A percentile compares a stretch with the other conserved stretches of the same genome.
Evolutionary conservation across 805 yeast species (phyloP).

Genomic region (Zygoascus biomembranicola): DNA sequence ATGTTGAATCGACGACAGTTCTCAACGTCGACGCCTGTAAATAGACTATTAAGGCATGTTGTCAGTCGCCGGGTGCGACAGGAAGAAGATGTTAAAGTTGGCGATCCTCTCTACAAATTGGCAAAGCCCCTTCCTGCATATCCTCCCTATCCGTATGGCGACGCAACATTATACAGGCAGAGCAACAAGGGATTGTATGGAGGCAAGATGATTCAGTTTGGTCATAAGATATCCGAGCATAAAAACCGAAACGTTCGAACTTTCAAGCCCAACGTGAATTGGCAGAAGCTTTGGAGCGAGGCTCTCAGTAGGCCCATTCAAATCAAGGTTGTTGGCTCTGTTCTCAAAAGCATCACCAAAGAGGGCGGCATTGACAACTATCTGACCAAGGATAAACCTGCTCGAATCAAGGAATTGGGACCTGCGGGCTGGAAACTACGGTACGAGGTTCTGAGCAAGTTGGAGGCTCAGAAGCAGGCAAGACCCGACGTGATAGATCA

Average conservation of each 20-base stretch:
- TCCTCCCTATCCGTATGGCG: constrained; percentile 75
- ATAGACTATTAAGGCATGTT: constrained; percentile 22
- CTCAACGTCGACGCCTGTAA: constrained; percentile 3
- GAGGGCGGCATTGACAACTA: constrained; percentile 96
- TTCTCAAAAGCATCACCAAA: constrained; percentile 74
- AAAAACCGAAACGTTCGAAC: constrained; percentile 62
- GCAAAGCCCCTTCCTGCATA: constrained; percentile 37
- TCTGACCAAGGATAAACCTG: constrained; percentile 75
- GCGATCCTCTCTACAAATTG: constrained; percentile 35
- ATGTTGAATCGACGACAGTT: constrained; percentile 2
- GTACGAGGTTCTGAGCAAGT: constrained; percentile 53
- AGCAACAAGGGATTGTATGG: constrained; percentile 87
- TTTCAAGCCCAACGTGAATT: constrained; percentile 77
- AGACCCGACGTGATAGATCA: constrained; percentile 32
- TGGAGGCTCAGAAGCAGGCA: constrained; percentile 34
- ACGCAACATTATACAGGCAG: constrained; percentile 68
- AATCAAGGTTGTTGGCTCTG: constrained; percentile 66
- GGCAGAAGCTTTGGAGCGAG: constrained; percentile 77
- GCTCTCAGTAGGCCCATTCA: constrained; percentile 49
- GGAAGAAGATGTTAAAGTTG: constrained; percentile 34
- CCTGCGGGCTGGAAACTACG: constrained; percentile 87
- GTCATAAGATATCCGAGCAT: constrained; percentile 72
- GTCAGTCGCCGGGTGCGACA: constrained; percentile 20
- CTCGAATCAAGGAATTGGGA: constrained; percentile 88
- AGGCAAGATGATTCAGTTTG: constrained; percentile 70